Evolutionary conservation across 108 stramenopile genomes (phyloP).

Genomic region (Cyclostephanos invisitatus): DNA sequence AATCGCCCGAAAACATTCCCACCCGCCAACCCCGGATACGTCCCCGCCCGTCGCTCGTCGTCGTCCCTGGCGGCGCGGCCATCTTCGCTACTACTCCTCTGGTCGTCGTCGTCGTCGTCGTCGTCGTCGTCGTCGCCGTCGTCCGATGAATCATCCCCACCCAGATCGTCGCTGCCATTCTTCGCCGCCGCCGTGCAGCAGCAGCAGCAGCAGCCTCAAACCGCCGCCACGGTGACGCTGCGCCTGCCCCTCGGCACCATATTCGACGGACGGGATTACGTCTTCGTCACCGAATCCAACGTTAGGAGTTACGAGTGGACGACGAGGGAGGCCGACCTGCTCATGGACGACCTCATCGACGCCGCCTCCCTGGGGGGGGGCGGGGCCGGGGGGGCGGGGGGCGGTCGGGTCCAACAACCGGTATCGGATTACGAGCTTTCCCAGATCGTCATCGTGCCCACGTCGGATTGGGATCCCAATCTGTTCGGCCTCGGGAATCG

Average conservation of each 20-base stretch:
- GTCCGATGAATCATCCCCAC: neutral
- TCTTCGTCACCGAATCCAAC: conserved; percentile 52
- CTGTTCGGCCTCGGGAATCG: conserved; percentile 40
- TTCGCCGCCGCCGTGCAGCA: neutral
- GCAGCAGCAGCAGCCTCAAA: neutral
- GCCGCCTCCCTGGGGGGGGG: conserved; percentile 16
- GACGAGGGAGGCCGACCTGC: conserved; percentile 40
- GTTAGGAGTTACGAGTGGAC: conserved; percentile 60
- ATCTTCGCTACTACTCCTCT: no score
- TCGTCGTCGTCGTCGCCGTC: neutral
- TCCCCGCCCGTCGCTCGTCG: no score
- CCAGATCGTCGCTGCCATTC: neutral
- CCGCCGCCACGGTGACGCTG: conserved; percentile 43
- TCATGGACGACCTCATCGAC: conserved; percentile 57
- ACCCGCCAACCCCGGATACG: no score
- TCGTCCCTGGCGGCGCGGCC: neutral
- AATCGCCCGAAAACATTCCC: neutral
- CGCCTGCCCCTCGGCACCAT: conserved; percentile 55
- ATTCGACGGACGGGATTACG: conserved; percentile 59
- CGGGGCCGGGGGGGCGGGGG: neutral
- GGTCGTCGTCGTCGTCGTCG: neutral
- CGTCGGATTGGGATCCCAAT: conserved; percentile 52
- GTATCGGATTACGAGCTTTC: conserved; percentile 50
- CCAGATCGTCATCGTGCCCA: conserved; percentile 59
- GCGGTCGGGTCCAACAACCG: neutral